Conservation (phyloP, 768 basidiomycete genomes). For the Mycena belliarum region DNA sequence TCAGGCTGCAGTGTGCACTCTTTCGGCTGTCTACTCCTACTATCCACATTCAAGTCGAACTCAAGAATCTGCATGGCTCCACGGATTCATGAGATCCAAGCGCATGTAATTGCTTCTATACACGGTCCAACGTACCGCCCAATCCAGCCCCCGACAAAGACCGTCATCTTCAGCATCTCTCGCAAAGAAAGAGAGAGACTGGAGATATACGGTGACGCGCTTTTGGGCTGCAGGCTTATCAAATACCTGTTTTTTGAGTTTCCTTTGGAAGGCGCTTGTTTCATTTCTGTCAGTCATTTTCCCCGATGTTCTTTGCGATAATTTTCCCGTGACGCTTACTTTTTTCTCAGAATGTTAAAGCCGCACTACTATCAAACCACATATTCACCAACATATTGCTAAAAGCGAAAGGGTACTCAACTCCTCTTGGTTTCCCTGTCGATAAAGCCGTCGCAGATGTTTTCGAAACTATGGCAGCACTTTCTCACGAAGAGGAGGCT, state of each 20-base stretch:
- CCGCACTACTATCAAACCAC: conserved; percentile 7
- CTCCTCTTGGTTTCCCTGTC: neutral
- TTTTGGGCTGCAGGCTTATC: neutral
- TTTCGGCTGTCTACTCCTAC: too few relatives aligned
- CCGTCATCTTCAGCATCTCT: neutral
- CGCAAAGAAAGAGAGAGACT: conserved; percentile 1
- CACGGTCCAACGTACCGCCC: neutral
- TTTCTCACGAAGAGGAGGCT: neutral
- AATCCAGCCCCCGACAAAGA: neutral
- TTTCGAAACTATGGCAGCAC: conserved; percentile 10
- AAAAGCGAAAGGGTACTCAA: neutral
- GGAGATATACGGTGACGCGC: conserved; percentile 13
- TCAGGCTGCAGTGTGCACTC: too few relatives aligned
- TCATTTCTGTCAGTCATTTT: conserved; percentile 18
- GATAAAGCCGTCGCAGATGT: conserved; percentile 8
- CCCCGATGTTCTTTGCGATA: neutral
- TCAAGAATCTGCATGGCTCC: neutral
- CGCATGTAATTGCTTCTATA: neutral
- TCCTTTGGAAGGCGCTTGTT: neutral
- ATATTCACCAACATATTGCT: conserved; percentile 6
- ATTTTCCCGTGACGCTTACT: neutral
- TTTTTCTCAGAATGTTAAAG: neutral
- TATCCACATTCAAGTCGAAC: too few relatives aligned
- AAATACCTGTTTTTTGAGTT: conserved; percentile 1
- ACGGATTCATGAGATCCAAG: conserved; percentile 1